Evolutionary conservation across 352 stramenopile genomes (phyloP), one percentile per base, ranked within the genome.

Genomic region (Phytophthora citricola): DNA sequence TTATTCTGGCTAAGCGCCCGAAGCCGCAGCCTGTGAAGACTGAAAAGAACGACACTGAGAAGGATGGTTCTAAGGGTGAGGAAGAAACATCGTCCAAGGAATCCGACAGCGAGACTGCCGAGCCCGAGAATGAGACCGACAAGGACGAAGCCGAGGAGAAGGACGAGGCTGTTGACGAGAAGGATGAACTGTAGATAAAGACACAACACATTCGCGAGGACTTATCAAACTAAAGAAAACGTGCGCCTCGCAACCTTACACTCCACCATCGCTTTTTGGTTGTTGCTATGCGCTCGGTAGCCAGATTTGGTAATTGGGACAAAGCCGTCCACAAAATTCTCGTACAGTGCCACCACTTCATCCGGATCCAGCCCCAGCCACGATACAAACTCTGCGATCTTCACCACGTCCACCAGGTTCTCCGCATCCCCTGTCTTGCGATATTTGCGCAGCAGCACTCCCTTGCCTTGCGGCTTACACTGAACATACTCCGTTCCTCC

Each of bases 1-100:
- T 61, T 27, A 81, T 80, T 32, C 69, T 98, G 38, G 84, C 81
- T 36, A 97, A 96, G 75, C 83, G 83, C 63, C 80, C 83, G 2
- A 92, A 91, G 76, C 84, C 81, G 27, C 75, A 66, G 34, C 75
- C 80, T 44, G 69, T 74, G 15, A 78, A 87, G 62, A 69, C 76
- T 1, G 73, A 76, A 5, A 73, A 64, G 58, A 75, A 81, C 56
- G 66, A 85, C 39, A 76, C 69, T 31, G 63, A 81, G 10, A 71
- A 73, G 61, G 71, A 69, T 62, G 62, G 65, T 39, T 62, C 61
- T 26, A 75, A 83, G 34, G 39, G 15, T 10, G 63, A 79, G 64
- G 59, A 77, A 54, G 71, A 77, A 38, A 58, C 57, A 20, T 63
- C 45, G 51, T 57, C 51, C 17, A 69, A 69, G 52, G 62, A 69